Evolutionary conservation across 345 rosid genomes (phyloP).

Genomic region (Brassica incana): DNA sequence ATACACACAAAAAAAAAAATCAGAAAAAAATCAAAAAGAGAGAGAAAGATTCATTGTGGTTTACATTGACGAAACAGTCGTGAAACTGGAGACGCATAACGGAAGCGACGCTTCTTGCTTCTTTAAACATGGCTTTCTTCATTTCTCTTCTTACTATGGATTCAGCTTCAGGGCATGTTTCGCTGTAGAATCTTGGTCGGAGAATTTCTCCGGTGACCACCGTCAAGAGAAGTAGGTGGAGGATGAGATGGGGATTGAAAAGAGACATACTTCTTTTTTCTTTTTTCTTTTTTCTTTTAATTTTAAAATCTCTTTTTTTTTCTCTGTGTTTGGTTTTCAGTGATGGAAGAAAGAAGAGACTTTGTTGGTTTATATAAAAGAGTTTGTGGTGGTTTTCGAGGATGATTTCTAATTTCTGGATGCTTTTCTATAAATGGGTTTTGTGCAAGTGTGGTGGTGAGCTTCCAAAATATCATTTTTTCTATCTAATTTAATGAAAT

Average conservation of each 20-base stretch:
- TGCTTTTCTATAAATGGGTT: not conserved
- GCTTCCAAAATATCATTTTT: not conserved
- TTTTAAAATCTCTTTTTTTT: not conserved
- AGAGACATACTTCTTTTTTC: slow-evolving; percentile 23
- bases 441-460: slow-evolving; percentile 36
- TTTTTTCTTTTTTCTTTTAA: not conserved
- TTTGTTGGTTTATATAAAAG: slow-evolving; percentile 29
- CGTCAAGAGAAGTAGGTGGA: slow-evolving; percentile 30
- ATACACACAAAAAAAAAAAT: not conserved
- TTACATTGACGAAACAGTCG: slow-evolving; percentile 92
- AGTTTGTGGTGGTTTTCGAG: slow-evolving; percentile 24
- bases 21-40: not conserved
- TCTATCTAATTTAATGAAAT: not conserved
- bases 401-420: slow-evolving; percentile 3
- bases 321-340: slow-evolving; percentile 1
- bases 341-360: slow-evolving; percentile 12
- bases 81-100: slow-evolving; percentile 98
- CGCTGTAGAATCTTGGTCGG: slow-evolving; percentile 62
- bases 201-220: slow-evolving; percentile 38
- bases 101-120: slow-evolving; percentile 81
- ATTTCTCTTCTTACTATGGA: slow-evolving; percentile 56
- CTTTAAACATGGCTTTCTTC: slow-evolving; percentile 59
- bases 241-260: slow-evolving; percentile 23
- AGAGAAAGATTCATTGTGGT: not conserved
- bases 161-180: slow-evolving; percentile 82